phyloP scores from a whole-genome alignment of 305 asterid species.

The Stenogyne calaminthoides region DNA sequence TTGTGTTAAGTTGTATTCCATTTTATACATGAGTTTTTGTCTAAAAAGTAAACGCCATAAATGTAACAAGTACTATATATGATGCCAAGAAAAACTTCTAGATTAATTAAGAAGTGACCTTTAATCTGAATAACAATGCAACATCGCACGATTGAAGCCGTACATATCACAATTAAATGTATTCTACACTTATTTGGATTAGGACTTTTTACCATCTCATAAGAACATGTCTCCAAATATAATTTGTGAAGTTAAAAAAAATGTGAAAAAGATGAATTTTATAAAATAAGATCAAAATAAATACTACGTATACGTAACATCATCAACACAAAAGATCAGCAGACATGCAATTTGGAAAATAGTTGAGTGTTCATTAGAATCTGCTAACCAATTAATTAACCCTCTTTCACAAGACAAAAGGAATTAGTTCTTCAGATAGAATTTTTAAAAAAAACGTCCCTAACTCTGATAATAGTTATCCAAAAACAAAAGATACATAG shows the following conservation, averaged over 20 bases:
- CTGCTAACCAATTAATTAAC: slow-evolving; percentile 19
- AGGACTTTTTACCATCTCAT: not conserved
- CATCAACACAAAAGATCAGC: not conserved
- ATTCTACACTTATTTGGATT: not conserved
- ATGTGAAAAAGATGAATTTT: not conserved
- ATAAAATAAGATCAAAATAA: not conserved
- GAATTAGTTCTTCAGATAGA: slow-evolving; percentile 15
- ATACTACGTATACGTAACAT: not conserved
- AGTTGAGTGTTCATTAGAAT: slow-evolving; percentile 23
- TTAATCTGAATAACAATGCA: too few species aligned
- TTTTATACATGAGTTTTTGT: too few species aligned
- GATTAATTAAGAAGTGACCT: too few species aligned
- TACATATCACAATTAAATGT: too few species aligned
- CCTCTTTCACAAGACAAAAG: slow-evolving; percentile 26
- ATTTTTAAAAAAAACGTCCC: not conserved
- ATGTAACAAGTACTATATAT: too few species aligned
- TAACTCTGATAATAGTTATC: not conserved
- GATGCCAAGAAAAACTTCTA: too few species aligned
- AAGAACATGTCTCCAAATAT: not conserved
- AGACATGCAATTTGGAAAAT: not conserved
- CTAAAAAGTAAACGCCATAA: too few species aligned
- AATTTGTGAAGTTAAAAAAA: not conserved
- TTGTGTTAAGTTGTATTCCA: too few species aligned
- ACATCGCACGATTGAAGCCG: too few species aligned
- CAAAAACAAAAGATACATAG: slow-evolving; percentile 20